Evolutionary conservation across 2,329 filamentous ascomycete species (phyloP).

Genomic region (Pyricularia grisea): DNA sequence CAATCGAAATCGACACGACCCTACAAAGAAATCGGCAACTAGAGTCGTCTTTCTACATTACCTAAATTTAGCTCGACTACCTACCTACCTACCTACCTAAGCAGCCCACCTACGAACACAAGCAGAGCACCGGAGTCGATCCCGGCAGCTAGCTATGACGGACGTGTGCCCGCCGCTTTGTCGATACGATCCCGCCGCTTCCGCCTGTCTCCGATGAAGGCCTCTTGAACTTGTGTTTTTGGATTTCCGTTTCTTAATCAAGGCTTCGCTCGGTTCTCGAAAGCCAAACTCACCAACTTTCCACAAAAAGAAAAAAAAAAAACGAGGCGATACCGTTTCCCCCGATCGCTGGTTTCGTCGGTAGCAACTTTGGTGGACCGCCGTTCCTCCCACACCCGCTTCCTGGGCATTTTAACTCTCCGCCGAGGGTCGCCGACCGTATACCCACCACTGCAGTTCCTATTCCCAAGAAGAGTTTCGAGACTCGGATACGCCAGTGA

Average conservation of each 20-base stretch:
- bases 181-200: neutral
- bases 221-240: neutral
- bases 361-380: neutral
- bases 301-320: neutral
- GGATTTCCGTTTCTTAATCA: neutral
- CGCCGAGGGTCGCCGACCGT: neutral
- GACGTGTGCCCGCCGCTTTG: neutral
- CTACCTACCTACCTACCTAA: neutral
- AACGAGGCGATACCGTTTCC: neutral
- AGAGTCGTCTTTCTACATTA: neutral
- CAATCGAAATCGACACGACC: neutral
- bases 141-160: neutral
- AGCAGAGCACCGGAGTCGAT: neutral
- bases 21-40: neutral
- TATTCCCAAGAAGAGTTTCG: neutral
- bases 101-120: neutral
- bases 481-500: conserved; percentile 17
- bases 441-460: neutral
- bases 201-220: neutral
- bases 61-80: neutral
- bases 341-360: neutral
- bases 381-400: neutral
- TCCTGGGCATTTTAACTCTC: neutral
- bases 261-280: neutral
- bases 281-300: neutral